A percentile compares a stretch with the other conserved stretches of the same genome.
Conservation (phyloP, 345 rosid genomes). For the Raphanus sativus region DNA sequence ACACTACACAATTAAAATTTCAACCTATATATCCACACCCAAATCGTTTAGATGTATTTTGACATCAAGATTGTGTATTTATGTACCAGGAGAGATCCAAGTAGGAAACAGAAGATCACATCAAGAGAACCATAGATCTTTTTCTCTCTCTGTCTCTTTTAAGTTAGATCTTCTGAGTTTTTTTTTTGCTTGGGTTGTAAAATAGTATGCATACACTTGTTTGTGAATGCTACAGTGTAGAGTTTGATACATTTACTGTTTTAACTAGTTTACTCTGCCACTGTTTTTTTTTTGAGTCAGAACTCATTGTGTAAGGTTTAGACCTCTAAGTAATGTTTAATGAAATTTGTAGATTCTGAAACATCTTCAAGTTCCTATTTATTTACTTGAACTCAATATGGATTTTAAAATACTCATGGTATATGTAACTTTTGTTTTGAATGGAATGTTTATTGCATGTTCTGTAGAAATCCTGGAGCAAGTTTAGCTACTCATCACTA, state of each 20-base stretch:
- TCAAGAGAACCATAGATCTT: constrained; percentile 34
- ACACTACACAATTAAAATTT: not conserved
- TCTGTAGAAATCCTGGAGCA: not conserved
- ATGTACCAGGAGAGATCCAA: constrained; percentile 37
- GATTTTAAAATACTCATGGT: not conserved
- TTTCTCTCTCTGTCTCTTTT: not conserved
- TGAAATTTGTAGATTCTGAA: constrained; percentile 10
- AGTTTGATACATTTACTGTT: constrained; percentile 14
- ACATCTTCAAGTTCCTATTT: not conserved
- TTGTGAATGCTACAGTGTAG: constrained; percentile 21
- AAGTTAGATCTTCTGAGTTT: constrained; percentile 6
- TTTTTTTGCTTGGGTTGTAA: not conserved
- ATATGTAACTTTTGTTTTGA: not conserved
- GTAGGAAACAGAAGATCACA: constrained; percentile 30
- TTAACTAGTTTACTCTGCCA: constrained; percentile 3
- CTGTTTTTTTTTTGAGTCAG: not conserved
- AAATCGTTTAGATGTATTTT: not conserved
- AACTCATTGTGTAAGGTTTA: not conserved
- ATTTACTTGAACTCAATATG: not conserved
- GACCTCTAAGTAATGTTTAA: constrained; percentile 21
- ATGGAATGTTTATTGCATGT: not conserved
- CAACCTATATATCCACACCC: not conserved
- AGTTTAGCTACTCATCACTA: not conserved
- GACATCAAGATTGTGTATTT: constrained; percentile 18
- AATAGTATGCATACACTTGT: constrained; percentile 3